Evolutionary conservation across 176 grass and related monocot species (phyloP), one percentile per base, ranked within the genome.

Genomic region (Paspalum vaginatum): DNA sequence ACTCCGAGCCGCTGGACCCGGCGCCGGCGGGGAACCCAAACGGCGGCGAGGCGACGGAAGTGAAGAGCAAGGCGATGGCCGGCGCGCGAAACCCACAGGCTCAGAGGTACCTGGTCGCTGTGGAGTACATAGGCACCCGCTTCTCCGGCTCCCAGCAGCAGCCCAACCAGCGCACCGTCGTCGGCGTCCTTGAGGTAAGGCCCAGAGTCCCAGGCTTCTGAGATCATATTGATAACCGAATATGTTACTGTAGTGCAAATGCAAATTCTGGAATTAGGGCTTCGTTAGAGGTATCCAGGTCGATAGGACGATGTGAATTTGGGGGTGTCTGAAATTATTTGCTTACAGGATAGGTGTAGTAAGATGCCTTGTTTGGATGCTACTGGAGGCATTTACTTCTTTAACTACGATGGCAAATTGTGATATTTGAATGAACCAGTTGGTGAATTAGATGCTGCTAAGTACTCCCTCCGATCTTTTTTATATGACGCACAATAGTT

Each of bases 91-190:
- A 91, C 90, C 85, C 88, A 68, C 81, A 61, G 72, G 65, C 74
- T 74, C 92, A 98, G 92, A 64, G 96, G 75, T 98, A 98, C 73
- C 86, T 98, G 56, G 71, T 98, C 21, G 84, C 92, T 1, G 86
- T 98, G 65, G 96, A 98, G 88, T 98, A 95, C 85, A 55, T 87
- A 8, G 96, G 92, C 49, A 93, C 92, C 70, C 88, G 86, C 51
- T 98, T 98, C 89, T 93, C 78, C 13, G 90, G 96, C 25, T 98
- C 92, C 39, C 96, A 95, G 86, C 86, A 86, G 86, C 92, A 95
- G 73, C 90, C 88, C 50, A 78, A 92, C 73, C 90, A 81, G 44
- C 88, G 96, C n/a, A 98, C 96, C 12, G 96, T 93, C 43, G 86
- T 91, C 37, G 96, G 96, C 18, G 90, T 86, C 79, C 92, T 98